These are phyloP conservation scores for Verticillium zaregamsianum DNA, from an alignment of 2,329 filamentous ascomycete species.

Conservation along the genomic window DNA sequence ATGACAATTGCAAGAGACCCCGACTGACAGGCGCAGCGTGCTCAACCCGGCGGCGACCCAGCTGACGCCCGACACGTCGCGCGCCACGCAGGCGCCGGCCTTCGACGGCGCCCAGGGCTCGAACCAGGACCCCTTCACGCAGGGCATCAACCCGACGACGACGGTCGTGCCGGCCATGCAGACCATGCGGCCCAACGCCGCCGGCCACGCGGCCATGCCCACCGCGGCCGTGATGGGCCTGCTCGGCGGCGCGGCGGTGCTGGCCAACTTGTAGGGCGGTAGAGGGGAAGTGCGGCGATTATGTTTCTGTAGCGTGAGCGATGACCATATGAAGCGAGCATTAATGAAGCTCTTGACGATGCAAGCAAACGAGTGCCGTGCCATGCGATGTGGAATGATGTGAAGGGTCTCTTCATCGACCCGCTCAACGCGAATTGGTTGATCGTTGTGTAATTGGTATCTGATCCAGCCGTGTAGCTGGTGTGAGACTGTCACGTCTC, in stretches of 20 bases:
- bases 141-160: conserved; percentile 32
- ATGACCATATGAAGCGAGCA: neutral
- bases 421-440: neutral
- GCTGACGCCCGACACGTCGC: conserved; percentile 34
- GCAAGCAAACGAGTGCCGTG: too few relatives aligned
- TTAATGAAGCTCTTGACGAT: neutral
- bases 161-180: conserved; percentile 19
- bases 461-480: neutral
- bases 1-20: too few relatives aligned
- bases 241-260: conserved; percentile 10
- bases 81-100: conserved; percentile 42
- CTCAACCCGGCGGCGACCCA: conserved; percentile 51
- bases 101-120: conserved; percentile 49
- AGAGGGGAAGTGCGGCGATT: neutral
- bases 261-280: conserved; percentile 7
- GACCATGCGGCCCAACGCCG: conserved; percentile 12
- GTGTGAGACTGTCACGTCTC: neutral
- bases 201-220: conserved; percentile 8
- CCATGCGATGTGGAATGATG: neutral
- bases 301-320: neutral
- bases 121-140: conserved; percentile 49
- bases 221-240: conserved; percentile 16
- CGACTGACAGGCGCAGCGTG: conserved; percentile 30
- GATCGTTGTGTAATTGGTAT: neutral
- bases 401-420: neutral